Evolutionary conservation across 169 alveolate species (phyloP).

Genomic region (Plasmodium adleri): DNA sequence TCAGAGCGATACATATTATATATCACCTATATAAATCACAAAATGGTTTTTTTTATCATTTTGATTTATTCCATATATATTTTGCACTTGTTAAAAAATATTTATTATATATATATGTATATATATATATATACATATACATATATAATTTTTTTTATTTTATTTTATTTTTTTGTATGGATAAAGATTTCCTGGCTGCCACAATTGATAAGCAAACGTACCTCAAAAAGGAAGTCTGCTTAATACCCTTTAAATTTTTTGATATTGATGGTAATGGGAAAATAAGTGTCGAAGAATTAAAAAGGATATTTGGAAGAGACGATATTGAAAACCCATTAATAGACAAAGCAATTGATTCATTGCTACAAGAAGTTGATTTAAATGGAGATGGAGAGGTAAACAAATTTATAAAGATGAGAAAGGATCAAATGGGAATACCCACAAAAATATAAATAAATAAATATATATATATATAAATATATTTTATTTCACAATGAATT

Average conservation of each 20-base stretch:
- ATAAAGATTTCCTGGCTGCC: constrained; percentile 96
- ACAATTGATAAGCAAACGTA: constrained; percentile 89
- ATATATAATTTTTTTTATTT: neutral
- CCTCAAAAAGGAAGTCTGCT: constrained; percentile 89
- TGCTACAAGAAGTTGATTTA: neutral
- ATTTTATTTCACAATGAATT: neutral
- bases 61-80: neutral
- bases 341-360: neutral
- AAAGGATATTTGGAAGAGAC: constrained; percentile 46
- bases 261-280: constrained; percentile 94
- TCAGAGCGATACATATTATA: no score
- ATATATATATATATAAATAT: neutral
- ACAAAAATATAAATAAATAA: neutral
- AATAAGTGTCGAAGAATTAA: constrained; percentile 88
- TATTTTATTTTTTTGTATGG: constrained; percentile 76
- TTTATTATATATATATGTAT: neutral
- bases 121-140: neutral
- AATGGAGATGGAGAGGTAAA: constrained; percentile 7
- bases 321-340: neutral
- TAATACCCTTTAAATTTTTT: constrained; percentile 93
- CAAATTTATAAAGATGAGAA: neutral
- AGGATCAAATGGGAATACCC: neutral
- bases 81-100: neutral
- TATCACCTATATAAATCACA: no score
- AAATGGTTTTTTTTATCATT: neutral